phyloP scores from a whole-genome alignment of 257 asterid species.

The Ballota nigra region DNA sequence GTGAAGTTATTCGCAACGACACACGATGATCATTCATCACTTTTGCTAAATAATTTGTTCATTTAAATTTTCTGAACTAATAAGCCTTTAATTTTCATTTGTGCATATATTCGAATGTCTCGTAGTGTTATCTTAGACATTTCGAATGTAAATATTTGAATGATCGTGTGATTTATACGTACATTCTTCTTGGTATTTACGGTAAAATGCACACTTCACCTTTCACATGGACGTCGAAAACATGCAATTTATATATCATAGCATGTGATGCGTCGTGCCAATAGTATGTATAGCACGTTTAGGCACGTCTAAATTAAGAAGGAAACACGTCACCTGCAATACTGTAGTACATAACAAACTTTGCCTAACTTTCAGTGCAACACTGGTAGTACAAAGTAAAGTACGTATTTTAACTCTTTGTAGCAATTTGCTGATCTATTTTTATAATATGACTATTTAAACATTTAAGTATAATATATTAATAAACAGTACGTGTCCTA shows the following conservation, averaged over 20 bases:
- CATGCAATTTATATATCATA: background rate
- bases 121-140: too few relatives aligned
- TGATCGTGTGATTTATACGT: background rate
- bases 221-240: background rate
- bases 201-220: background rate
- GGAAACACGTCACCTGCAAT: background rate
- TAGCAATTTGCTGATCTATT: background rate
- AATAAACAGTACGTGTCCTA: background rate
- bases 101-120: background rate
- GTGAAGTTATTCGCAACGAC: too few relatives aligned
- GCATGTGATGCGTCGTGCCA: constrained; percentile 25
- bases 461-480: background rate
- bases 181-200: background rate
- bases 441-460: background rate
- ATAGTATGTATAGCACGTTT: constrained; percentile 4
- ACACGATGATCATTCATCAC: too few relatives aligned
- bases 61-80: background rate
- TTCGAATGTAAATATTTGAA: too few relatives aligned
- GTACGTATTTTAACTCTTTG: background rate
- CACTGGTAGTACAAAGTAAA: background rate
- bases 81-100: background rate
- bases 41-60: too few relatives aligned
- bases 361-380: background rate
- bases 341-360: background rate
- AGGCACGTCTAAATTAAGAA: background rate